Evolutionary conservation across 148 eudicot species (phyloP).

Genomic region (Camellia granthamiana): DNA sequence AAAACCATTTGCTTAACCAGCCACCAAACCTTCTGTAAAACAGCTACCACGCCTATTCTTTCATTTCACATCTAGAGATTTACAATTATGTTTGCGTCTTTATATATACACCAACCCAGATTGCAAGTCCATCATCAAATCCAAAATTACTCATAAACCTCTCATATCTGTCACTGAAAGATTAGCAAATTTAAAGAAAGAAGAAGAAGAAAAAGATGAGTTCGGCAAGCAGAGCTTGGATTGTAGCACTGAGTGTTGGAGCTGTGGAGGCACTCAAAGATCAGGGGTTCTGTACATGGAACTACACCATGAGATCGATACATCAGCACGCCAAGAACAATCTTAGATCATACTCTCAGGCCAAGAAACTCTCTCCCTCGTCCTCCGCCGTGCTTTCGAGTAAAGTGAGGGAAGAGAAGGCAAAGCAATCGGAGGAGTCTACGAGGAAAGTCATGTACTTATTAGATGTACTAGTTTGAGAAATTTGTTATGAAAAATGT

Average conservation of each 20-base stretch:
- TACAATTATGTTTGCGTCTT: too few relatives aligned
- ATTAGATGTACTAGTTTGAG: too few relatives aligned
- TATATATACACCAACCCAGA: too few relatives aligned
- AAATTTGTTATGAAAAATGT: too few relatives aligned
- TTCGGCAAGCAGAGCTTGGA: conserved; percentile 7
- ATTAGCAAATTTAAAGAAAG: too few relatives aligned
- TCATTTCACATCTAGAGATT: too few relatives aligned
- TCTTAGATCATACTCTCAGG: conserved; percentile 1
- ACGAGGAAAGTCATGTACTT: conserved; percentile 6
- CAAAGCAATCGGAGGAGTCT: conserved; percentile 4
- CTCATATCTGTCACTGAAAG: too few relatives aligned
- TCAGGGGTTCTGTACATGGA: conserved; percentile 15
- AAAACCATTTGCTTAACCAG: too few relatives aligned
- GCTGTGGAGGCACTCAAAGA: conserved; percentile 8
- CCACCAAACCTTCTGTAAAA: too few relatives aligned
- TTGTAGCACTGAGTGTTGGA: conserved; percentile 1
- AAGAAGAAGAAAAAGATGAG: background rate
- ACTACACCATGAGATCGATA: background rate
- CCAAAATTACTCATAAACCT: too few relatives aligned
- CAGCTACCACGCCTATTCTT: too few relatives aligned
- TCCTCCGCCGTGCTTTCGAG: background rate
- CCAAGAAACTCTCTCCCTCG: background rate
- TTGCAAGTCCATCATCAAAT: too few relatives aligned
- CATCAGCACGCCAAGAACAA: conserved; percentile 9
- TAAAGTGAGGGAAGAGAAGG: background rate